A percentile compares a stretch with the other conserved stretches of the same genome.
These are phyloP conservation scores for Trebouxia sp. DNA, from an alignment of 139 green algal species.

Conservation along the genomic window DNA sequence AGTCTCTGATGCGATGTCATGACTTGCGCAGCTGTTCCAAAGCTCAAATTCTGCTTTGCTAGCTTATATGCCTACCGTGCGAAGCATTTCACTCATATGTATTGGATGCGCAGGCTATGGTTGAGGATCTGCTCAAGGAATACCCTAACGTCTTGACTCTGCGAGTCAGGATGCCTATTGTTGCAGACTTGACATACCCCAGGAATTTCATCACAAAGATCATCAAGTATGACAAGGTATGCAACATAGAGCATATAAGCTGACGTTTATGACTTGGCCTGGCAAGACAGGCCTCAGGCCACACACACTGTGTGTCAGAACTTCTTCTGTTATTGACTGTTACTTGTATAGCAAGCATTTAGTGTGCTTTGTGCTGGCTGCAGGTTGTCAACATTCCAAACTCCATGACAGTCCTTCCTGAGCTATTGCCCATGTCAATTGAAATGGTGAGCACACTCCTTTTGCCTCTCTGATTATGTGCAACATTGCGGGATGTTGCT, in stretches of 20 bases:
- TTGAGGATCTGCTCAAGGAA: conserved; percentile 88
- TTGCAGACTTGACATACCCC: conserved; percentile 83
- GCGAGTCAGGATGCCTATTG: conserved; percentile 97
- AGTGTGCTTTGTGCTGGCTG: neutral
- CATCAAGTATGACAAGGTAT: conserved; percentile 92
- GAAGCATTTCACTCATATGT: neutral
- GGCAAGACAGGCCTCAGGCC: no score
- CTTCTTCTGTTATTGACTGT: no score
- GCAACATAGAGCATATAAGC: no score
- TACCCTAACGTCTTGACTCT: conserved; percentile 94
- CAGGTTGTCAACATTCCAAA: conserved; percentile 93
- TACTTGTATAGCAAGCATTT: no score
- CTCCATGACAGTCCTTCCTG: conserved; percentile 97
- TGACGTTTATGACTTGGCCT: no score
- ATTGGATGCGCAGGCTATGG: conserved; percentile 67
- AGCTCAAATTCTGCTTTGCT: no score
- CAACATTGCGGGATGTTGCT: neutral
- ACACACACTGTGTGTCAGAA: no score
- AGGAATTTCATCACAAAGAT: conserved; percentile 99
- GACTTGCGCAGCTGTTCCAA: no score
- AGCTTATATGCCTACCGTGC: no score
- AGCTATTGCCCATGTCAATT: conserved; percentile 90
- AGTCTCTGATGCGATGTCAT: neutral
- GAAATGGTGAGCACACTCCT: conserved; percentile 75
- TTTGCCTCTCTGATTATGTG: neutral